Base-by-base conservation (phyloP, 1,139 yeast genomes). In the Geotrichum histeridarum region DNA sequence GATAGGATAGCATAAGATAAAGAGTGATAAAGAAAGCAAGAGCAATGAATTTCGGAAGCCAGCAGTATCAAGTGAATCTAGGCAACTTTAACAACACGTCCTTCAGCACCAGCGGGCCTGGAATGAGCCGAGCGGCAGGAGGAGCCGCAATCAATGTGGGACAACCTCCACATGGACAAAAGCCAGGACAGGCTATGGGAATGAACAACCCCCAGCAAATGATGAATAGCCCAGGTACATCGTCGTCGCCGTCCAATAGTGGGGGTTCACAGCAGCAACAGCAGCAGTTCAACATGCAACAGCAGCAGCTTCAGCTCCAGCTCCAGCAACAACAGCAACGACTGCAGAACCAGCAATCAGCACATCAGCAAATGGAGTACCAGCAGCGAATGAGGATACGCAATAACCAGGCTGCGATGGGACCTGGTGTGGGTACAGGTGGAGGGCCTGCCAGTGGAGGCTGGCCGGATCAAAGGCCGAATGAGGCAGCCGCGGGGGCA, bases 191-290 rank as follows among this genome's bases (percentile, higher is more conserved):
- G 27, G 27, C 27, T 22, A 22, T 22, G 27, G 27, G 27, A 22
- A 22, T 22, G 27, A 22, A 5, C 27, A 22, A 22, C 5, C 27
- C 27, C 5, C 27, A 22, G 27, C 27, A 22, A 22, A 22, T 22
- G 27, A 22, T 3, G 5, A 22, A 22, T 22, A 22, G 27, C 27
- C 27, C 27, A 22, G 27, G 27, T 22, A 22, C 27, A 22, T 22
- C 27, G 27, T 22, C 27, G 27, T 22, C 27, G 5, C 27, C 27
- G 5, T 22, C 27, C 5, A 22, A 22, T 5, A 22, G 27, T 22
- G 65, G 64, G 51, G 65, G 61, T 12, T 59, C 63, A 39, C 60
- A 55, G 50, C 58, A 50, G 31, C 48, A 22, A 37, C 60, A 58
- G 42, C 35, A 47, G 11, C 42, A 37, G 41, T 31, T 41, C 14